Base-by-base conservation (phyloP, 2,329 filamentous ascomycete genomes). In the Arthrobotrys sinensis region DNA sequence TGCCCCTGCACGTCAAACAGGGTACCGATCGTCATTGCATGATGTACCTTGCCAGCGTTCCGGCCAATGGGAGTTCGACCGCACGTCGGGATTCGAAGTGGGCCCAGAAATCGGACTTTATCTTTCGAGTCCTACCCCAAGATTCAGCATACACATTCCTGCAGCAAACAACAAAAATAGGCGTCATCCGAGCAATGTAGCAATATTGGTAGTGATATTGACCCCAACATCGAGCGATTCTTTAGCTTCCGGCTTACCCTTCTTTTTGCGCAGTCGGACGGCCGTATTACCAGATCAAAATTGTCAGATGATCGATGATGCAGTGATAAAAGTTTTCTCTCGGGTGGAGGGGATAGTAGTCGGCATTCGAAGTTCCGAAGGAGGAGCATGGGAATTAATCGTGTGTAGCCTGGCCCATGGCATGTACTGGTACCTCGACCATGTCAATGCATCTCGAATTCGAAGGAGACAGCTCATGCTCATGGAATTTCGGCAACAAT, bases 1-100 rank as follows among this genome's bases (percentile, higher is more conserved):
- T 12, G 32, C 21, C 46, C 63, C 48, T 68, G 48, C 50, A 68
- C 14, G 64, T 55, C 48, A 55, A 53, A 57, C 48, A 28, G 14
- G 64, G 64, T 21, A 40, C 28, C 55, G 55, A 60, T 68, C 64
- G 36, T 34, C 46, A 68, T 45, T 52, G 46, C 46, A 55, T 45
- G 48, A 55, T 16, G 28, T 8, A 40, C 16, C 34, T 14, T 34
- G 50, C n/a, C 14, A 34, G 32, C 8, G 11, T 19, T 19, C 55
- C 64, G 1, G 4, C 64, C 46, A 68, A 68, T 53, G 19, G 64
- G 64, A 68, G 34, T 43, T 24, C 64, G 16, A 36, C 63, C 64
- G 48, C 48, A 66, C 10, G 8, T 60, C 55, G 36, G 55, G 50
- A 34, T n/a, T n/a, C n/a, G 24, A 60, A 60, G 38, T 3, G 4